A percentile compares a stretch with the other conserved stretches of the same genome.
These are phyloP conservation scores for Leccinum boreale DNA, from an alignment of 768 basidiomycete species.

Conservation along the genomic window DNA sequence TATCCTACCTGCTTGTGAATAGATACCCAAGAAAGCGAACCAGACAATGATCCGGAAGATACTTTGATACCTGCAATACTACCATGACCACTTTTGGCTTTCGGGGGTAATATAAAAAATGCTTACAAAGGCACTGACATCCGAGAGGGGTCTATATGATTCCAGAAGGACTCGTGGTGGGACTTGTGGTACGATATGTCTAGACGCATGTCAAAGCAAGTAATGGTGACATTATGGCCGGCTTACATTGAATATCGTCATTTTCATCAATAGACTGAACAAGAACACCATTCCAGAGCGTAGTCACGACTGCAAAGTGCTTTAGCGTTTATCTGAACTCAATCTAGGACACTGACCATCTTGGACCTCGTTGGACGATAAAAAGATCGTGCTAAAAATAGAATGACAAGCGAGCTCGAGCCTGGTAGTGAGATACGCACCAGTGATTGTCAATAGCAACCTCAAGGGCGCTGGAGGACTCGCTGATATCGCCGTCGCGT, in stretches of 20 bases:
- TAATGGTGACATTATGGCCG: neutral
- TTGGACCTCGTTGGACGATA: conserved; percentile 85
- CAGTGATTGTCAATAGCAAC: conserved; percentile 91
- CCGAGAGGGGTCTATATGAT: conserved; percentile 71
- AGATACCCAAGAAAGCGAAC: conserved; percentile 74
- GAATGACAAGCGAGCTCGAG: conserved; percentile 1
- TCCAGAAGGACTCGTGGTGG: conserved; percentile 56
- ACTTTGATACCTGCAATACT: conserved; percentile 74
- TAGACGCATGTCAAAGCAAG: conserved; percentile 28
- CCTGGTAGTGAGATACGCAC: conserved; percentile 35
- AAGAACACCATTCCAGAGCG: conserved; percentile 80
- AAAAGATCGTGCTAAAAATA: conserved; percentile 62
- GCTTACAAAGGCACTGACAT: conserved; percentile 73
- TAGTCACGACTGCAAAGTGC: conserved; percentile 58
- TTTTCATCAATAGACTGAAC: conserved; percentile 75
- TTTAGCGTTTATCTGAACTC: conserved; percentile 3
- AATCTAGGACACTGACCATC: conserved; percentile 47
- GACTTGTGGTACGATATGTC: conserved; percentile 66
- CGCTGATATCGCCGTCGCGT: conserved; percentile 72
- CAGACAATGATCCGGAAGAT: conserved; percentile 74
- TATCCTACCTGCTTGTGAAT: conserved; percentile 75
- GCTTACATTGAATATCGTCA: conserved; percentile 75
- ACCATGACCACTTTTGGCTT: neutral
- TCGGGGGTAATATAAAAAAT: neutral
- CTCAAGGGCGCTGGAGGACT: conserved; percentile 76